phyloP scores from a whole-genome alignment of 306 rosid genomes.

The Vigna trinervia region DNA sequence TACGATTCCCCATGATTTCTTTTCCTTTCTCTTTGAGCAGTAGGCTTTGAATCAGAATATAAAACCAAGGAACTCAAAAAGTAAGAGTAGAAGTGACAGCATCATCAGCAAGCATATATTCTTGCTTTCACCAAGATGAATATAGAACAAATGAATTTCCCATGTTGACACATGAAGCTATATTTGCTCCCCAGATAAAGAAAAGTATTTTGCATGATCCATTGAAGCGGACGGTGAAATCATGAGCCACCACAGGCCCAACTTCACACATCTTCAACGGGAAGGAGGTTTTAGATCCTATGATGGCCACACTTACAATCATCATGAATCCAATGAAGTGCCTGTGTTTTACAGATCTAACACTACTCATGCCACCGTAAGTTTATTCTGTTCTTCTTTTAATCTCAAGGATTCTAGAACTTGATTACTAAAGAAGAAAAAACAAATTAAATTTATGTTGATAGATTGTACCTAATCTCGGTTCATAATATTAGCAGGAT shows the following conservation, averaged over 20 bases:
- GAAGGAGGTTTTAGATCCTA: slow-evolving; percentile 45
- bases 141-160: not conserved
- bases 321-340: slow-evolving; percentile 47
- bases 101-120: slow-evolving; percentile 34
- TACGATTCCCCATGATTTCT: not conserved
- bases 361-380: slow-evolving; percentile 50
- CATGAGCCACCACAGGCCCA: slow-evolving; percentile 58
- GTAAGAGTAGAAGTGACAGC: slow-evolving; percentile 38
- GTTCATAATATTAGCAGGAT: slow-evolving; percentile 52
- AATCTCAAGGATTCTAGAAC: not conserved
- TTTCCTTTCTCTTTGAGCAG: not conserved
- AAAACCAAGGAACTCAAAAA: slow-evolving; percentile 26
- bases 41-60: slow-evolving; percentile 45
- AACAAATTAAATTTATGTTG: not conserved
- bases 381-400: slow-evolving; percentile 38
- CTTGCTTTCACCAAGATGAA: slow-evolving; percentile 36
- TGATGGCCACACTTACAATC: slow-evolving; percentile 43
- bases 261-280: slow-evolving; percentile 40
- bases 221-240: slow-evolving; percentile 42
- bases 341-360: slow-evolving; percentile 49
- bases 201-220: slow-evolving; percentile 27
- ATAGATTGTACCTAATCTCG: not conserved
- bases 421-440: not conserved
- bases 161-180: slow-evolving; percentile 28
- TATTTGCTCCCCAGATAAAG: slow-evolving; percentile 10